These are phyloP conservation scores for Apiotrichum mycotoxinovorans DNA, from an alignment of 1,284 basidiomycete species.

Conservation along the genomic window DNA sequence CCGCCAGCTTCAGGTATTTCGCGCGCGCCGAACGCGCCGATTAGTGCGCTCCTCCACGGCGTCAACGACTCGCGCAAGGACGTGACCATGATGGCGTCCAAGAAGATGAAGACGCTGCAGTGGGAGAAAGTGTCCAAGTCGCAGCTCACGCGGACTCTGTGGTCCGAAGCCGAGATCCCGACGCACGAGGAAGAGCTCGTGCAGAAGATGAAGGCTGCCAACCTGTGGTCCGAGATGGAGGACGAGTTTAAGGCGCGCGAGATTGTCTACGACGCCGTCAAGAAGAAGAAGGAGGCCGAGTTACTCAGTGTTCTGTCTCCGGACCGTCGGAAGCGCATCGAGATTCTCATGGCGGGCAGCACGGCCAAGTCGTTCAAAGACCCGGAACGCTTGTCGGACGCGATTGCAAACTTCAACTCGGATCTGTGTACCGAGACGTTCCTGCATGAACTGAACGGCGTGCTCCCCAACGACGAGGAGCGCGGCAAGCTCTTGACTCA, in stretches of 20 bases:
- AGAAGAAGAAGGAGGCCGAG: constrained; percentile 72
- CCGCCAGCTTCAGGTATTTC: constrained; percentile 19
- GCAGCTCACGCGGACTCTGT: constrained; percentile 79
- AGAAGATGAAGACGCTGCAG: constrained; percentile 96
- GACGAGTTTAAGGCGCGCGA: constrained; percentile 98
- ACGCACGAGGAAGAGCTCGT: constrained; percentile 69
- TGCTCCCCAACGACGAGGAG: constrained; percentile 86
- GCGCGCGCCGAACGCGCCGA: constrained; percentile 37
- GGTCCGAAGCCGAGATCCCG: constrained; percentile 66
- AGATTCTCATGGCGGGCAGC: constrained; percentile 80
- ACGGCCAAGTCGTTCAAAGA: constrained; percentile 62
- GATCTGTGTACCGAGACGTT: constrained; percentile 81
- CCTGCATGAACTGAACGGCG: constrained; percentile 76
- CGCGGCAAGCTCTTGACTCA: constrained; percentile 89
- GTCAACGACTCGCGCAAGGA: constrained; percentile 65
- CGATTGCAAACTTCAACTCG: constrained; percentile 78
- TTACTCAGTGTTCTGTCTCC: constrained; percentile 85
- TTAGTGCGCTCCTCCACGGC: constrained; percentile 39
- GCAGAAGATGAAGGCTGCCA: constrained; percentile 71
- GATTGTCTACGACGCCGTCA: constrained; percentile 59
- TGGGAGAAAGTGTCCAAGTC: constrained; percentile 93
- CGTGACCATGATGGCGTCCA: constrained; percentile 74
- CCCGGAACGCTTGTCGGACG: constrained; percentile 76
- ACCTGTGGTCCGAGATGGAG: constrained; percentile 95
- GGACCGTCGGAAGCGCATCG: constrained; percentile 84